Evolutionary conservation across 129 eudicot genomes (phyloP).

Genomic region (Flaveria ramosissima): DNA sequence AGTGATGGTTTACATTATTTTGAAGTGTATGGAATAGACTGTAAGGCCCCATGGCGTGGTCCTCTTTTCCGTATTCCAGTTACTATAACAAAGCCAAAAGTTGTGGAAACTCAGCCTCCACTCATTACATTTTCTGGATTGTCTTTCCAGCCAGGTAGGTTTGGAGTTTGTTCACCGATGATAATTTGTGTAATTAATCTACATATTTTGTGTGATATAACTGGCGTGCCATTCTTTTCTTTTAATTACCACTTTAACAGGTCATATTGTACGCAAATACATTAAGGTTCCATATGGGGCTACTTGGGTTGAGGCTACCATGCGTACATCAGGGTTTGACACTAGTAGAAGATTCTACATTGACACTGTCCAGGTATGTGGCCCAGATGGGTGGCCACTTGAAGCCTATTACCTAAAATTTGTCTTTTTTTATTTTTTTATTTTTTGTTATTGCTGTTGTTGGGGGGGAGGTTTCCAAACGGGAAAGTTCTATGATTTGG

Average conservation of each 20-base stretch:
- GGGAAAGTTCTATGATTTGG: not conserved
- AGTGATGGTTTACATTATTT: conserved; percentile 82
- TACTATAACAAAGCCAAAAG: conserved; percentile 85
- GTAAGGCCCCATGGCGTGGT: conserved; percentile 98
- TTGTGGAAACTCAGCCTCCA: conserved; percentile 70
- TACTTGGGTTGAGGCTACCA: conserved; percentile 89
- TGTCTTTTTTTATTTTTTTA: not conserved
- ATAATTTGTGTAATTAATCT: not conserved
- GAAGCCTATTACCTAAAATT: not conserved
- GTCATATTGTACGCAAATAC: conserved; percentile 83
- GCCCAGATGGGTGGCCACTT: not conserved
- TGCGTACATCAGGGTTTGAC: conserved; percentile 86
- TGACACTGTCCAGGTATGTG: conserved; percentile 76
- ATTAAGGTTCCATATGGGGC: conserved; percentile 93
- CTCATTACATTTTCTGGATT: conserved; percentile 62
- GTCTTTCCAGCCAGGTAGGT: conserved; percentile 93
- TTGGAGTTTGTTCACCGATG: conserved; percentile 45
- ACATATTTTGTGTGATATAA: not conserved
- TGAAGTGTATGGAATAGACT: conserved; percentile 85
- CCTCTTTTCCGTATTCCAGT: conserved; percentile 93
- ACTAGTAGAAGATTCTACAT: conserved; percentile 86
- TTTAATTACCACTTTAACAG: conserved; percentile 42
- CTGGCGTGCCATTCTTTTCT: not conserved
- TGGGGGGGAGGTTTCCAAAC: too few relatives aligned
- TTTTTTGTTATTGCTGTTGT: too few relatives aligned